Conservation (phyloP, 2,329 filamentous ascomycete species). For the Sclerotinia spermophila region DNA sequence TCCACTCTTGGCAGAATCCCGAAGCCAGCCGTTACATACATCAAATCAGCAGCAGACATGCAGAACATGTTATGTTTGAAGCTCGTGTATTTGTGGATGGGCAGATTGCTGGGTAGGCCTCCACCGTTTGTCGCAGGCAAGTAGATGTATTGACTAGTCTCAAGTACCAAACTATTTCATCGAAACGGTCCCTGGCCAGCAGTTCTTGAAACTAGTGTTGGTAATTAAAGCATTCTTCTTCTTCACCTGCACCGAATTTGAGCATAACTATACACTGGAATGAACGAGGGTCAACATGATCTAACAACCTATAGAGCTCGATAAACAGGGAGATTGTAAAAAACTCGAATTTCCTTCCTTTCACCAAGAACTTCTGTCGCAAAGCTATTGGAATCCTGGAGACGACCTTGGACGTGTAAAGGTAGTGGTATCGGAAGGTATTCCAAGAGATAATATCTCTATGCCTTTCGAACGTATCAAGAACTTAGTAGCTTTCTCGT, state of each 20-base stretch:
- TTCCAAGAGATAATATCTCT: conserved; percentile 49
- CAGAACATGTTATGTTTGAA: conserved; percentile 59
- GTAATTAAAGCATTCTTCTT: conserved; percentile 38
- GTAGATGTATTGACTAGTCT: not conserved
- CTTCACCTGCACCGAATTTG: not conserved
- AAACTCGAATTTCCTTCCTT: conserved; percentile 71
- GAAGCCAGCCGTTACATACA: conserved; percentile 55
- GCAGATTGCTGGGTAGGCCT: conserved; percentile 52
- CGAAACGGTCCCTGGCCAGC: conserved; percentile 50
- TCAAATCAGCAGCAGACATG: conserved; percentile 50
- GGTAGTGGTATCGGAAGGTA: conserved; percentile 70
- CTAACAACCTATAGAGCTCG: conserved; percentile 28
- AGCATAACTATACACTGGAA: not conserved
- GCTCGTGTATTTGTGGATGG: conserved; percentile 68
- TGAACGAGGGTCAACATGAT: not conserved
- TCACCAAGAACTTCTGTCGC: conserved; percentile 63
- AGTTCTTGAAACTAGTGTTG: conserved; percentile 42
- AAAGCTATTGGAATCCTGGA: conserved; percentile 67
- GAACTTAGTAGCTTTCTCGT: conserved; percentile 74
- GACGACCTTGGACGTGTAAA: conserved; percentile 74
- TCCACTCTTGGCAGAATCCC: conserved; percentile 69
- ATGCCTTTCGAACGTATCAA: conserved; percentile 63
- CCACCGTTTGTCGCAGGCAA: not conserved
- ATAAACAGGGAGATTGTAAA: conserved; percentile 50
- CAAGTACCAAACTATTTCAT: conserved; percentile 47